Base-by-base conservation (phyloP, 495 filamentous ascomycete species). In the Penicillium daleae region DNA sequence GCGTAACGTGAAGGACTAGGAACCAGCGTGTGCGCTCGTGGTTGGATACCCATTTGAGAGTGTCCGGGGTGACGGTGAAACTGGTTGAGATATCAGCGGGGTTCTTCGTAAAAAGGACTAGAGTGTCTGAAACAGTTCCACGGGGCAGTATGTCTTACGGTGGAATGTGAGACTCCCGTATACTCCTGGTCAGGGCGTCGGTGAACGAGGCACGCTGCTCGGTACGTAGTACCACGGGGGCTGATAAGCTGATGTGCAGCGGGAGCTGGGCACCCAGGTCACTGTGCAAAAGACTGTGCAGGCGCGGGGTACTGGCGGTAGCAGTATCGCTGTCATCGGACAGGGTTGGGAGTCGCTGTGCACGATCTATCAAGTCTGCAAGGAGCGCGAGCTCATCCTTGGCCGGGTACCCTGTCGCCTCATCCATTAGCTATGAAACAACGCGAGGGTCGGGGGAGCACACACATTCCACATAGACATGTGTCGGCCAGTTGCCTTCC, bases 391-490 rank as follows among this genome's bases (percentile, higher is more conserved):
- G 82, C 63, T 92, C 85, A 57, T 75, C 63, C 55, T 82, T 74
- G 0, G 81, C 77, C 24, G 93, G 90, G 76, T 87, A 83, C 92
- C 90, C 91, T 93, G 80, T 62, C 12, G n/a, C 22, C 24, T 29
- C 32, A 56, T 57, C 44, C 27, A 62, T 32, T 26, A 58, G 26
- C 15, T 12, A 51, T 42, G 54, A 31, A 21, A 49, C 8, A 58
- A 26, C 6, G 56, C 57, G 21, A 64, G 53, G 21, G n/a, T n/a
- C 4, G 7, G 12, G 51, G n/a, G 56, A 58, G n/a, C 21, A 78
- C 87, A 72, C 82, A 94, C 94, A 99, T 80, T 98, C 94, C 58
- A 98, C 80, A 74, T 96, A 99, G 22, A 97, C 67, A 74, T 97
- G 93, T 19, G 87, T 92, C 2, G 95, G 91, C 95, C 95, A 99